Evolutionary conservation across 179 eudicot species (phyloP).

Genomic region (Drosera spatulata): DNA sequence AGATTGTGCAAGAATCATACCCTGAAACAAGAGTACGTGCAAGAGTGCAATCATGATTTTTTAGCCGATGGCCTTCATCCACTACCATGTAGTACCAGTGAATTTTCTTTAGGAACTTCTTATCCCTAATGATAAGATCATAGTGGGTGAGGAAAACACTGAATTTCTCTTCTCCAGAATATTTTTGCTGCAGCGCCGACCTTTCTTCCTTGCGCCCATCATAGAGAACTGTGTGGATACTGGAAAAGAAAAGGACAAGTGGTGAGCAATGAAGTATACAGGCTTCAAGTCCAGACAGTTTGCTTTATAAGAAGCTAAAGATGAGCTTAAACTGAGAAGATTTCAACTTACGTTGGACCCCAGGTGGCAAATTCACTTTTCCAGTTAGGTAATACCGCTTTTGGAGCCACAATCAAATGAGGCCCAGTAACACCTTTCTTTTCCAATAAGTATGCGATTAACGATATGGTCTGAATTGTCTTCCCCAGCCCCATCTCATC

Average conservation of each 20-base stretch:
- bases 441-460: constrained; percentile 86
- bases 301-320: not conserved
- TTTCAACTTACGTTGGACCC: constrained; percentile 71
- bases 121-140: constrained; percentile 97
- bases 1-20: constrained; percentile 27
- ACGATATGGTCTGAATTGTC: constrained; percentile 91
- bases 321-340: not conserved
- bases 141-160: constrained; percentile 87
- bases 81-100: constrained; percentile 93
- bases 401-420: constrained; percentile 96
- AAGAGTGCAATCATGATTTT: constrained; percentile 89
- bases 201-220: constrained; percentile 84
- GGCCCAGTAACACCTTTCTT: constrained; percentile 92
- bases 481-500: constrained; percentile 99
- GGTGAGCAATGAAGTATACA: not conserved
- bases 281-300: not conserved
- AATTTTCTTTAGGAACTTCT: constrained; percentile 83
- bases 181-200: constrained; percentile 84
- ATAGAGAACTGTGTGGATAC: constrained; percentile 81
- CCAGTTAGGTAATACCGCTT: constrained; percentile 98
- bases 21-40: constrained; percentile 83
- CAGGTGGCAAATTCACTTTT: constrained; percentile 73
- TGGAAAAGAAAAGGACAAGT: constrained; percentile 18
- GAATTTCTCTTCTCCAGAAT: constrained; percentile 72
- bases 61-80: constrained; percentile 96